These are phyloP conservation scores for Ettlia oleoabundans DNA, from an alignment of 139 green algal genomes.

Conservation along the genomic window DNA sequence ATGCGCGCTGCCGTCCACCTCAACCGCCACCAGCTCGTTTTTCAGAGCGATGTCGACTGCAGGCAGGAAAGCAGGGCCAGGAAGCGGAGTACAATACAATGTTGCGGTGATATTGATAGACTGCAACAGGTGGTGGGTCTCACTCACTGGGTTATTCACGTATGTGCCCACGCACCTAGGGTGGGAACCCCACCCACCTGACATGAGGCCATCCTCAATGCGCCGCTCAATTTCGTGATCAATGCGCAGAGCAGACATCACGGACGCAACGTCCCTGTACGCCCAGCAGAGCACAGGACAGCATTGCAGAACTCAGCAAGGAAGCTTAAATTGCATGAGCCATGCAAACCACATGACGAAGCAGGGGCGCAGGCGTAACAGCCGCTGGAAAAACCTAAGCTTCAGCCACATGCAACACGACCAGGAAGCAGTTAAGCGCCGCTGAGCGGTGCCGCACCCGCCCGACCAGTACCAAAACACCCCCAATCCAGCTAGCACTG, in stretches of 20 bases:
- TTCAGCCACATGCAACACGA: too few species aligned
- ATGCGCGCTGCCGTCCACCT: constrained; percentile 30
- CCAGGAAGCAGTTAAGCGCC: too few species aligned
- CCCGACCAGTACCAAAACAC: too few species aligned
- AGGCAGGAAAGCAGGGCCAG: neutral
- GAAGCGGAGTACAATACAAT: neutral
- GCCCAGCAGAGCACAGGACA: neutral
- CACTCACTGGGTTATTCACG: too few species aligned
- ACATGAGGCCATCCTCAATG: constrained; percentile 40
- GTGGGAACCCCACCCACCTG: neutral
- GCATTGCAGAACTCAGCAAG: too few species aligned
- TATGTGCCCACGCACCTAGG: neutral
- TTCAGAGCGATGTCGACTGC: constrained; percentile 35
- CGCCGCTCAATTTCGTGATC: constrained; percentile 6
- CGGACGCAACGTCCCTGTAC: constrained; percentile 26
- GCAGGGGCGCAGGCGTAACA: neutral
- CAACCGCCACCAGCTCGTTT: constrained; percentile 42
- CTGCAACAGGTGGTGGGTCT: too few species aligned
- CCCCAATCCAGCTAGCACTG: neutral
- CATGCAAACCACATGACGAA: neutral
- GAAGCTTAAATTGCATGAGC: too few species aligned
- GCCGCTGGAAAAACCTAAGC: too few species aligned
- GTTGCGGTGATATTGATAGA: too few species aligned
- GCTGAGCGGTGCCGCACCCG: too few species aligned
- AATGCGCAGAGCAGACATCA: constrained; percentile 17